Conservation (phyloP, 805 yeast species). For the Metschnikowia amazonensis region DNA sequence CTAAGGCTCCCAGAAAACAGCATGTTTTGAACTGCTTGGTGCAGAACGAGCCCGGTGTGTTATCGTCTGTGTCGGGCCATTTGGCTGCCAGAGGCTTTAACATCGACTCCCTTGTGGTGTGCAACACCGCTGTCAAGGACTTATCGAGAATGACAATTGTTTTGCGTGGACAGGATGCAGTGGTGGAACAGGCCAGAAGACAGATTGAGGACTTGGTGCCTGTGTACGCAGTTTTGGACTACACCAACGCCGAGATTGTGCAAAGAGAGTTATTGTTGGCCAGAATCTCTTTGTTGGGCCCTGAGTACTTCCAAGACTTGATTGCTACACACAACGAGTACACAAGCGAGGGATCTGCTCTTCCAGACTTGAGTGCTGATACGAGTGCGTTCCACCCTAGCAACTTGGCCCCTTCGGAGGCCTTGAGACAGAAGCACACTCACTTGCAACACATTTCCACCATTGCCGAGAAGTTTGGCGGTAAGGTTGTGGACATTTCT, state of each 20-base stretch:
- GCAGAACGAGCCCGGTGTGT: constrained; percentile 98
- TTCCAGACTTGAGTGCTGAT: constrained; percentile 41
- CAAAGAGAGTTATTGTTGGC: constrained; percentile 88
- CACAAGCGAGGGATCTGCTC: constrained; percentile 36
- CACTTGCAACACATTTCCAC: constrained; percentile 83
- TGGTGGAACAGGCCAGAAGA: constrained; percentile 96
- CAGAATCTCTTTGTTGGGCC: constrained; percentile 88
- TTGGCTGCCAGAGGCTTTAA: constrained; percentile 98
- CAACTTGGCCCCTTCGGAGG: constrained; percentile 85
- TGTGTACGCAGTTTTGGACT: constrained; percentile 95
- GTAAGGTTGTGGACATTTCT: constrained; percentile 85
- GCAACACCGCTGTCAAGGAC: constrained; percentile 93
- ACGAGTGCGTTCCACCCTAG: constrained; percentile 74
- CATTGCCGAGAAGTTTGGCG: constrained; percentile 84
- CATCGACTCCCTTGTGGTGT: constrained; percentile 94
- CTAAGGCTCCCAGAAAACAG: constrained; percentile 61
- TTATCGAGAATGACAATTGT: constrained; percentile 96
- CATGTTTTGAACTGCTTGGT: constrained; percentile 96
- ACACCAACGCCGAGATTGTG: constrained; percentile 84
- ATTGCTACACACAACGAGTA: constrained; percentile 73
- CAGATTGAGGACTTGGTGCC: constrained; percentile 98
- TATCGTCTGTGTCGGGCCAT: constrained; percentile 89
- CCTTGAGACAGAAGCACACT: constrained; percentile 87
- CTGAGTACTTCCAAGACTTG: constrained; percentile 96
- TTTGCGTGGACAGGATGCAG: constrained; percentile 89